Percentiles rank a stretch among this genome's conserved stretches.
Evolutionary conservation across 2,329 filamentous ascomycete genomes (phyloP).

Genomic region (Aureobasidium sp.): DNA sequence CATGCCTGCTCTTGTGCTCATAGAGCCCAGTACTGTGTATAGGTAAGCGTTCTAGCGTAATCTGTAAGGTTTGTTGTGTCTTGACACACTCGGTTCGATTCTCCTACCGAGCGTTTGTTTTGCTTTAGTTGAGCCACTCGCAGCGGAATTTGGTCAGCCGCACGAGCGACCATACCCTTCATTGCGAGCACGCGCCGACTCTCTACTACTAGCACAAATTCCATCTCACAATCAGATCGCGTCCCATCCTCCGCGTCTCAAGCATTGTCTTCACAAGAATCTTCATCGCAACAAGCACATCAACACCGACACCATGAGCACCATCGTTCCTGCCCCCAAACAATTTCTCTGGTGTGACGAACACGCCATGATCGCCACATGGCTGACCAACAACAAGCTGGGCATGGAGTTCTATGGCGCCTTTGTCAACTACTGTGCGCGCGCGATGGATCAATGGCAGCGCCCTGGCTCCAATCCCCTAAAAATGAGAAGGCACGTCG

Average conservation of each 20-base stretch:
- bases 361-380: neutral
- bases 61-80: neutral
- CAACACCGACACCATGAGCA: neutral
- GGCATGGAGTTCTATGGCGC: neutral
- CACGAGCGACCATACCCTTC: neutral
- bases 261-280: too few relatives aligned
- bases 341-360: neutral
- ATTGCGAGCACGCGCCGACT: too few relatives aligned
- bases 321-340: neutral
- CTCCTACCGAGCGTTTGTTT: neutral
- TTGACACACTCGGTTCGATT: neutral
- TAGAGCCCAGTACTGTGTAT: neutral
- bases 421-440: neutral
- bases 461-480: too few relatives aligned
- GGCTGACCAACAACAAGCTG: neutral
- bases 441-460: neutral
- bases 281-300: too few relatives aligned
- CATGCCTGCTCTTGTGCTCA: neutral
- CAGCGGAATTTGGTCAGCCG: neutral
- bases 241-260: too few relatives aligned
- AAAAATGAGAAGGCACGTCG: neutral
- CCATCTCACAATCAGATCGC: too few relatives aligned
- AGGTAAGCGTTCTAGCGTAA: neutral
- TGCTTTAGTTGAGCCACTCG: neutral
- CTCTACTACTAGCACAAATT: neutral